Conservation (phyloP, 73 alveolate genomes). For the Paramecium octaurelia region DNA sequence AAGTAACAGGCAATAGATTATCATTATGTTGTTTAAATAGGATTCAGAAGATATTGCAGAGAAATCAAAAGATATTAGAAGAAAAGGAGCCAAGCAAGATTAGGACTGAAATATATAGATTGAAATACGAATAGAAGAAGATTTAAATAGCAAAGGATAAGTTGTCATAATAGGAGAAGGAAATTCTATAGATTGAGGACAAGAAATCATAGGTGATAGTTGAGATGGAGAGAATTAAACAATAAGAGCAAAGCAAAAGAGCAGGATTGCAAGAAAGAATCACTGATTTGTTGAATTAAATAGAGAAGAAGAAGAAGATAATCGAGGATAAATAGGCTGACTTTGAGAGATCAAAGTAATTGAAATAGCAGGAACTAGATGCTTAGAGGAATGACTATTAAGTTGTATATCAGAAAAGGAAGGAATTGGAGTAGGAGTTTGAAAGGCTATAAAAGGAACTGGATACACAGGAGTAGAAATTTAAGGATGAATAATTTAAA, state of each 20-base stretch:
- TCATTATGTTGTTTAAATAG: slow-evolving; percentile 90
- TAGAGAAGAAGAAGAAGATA: slow-evolving; percentile 74
- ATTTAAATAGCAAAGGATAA: slow-evolving; percentile 85
- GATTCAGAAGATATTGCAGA: slow-evolving; percentile 74
- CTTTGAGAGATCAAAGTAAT: slow-evolving; percentile 33
- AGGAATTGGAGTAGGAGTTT: slow-evolving; percentile 16
- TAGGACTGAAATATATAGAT: slow-evolving; percentile 88
- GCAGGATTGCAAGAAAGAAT: slow-evolving; percentile 76
- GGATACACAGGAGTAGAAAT: slow-evolving; percentile 14
- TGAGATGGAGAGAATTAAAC: slow-evolving; percentile 77
- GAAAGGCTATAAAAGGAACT: slow-evolving; percentile 37
- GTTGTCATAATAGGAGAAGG: slow-evolving; percentile 77
- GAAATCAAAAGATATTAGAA: slow-evolving; percentile 81
- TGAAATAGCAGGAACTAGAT: not conserved
- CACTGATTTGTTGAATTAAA: slow-evolving; percentile 70
- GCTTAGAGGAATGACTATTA: slow-evolving; percentile 35
- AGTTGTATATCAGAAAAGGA: slow-evolving; percentile 14
- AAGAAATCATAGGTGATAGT: slow-evolving; percentile 76
- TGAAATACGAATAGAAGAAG: slow-evolving; percentile 90
- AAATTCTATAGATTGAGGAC: slow-evolving; percentile 78
- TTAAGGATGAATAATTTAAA: slow-evolving; percentile 38
- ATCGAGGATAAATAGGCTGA: slow-evolving; percentile 68
- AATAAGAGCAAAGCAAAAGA: slow-evolving; percentile 80
- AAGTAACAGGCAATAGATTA: slow-evolving; percentile 89
- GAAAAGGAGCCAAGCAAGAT: slow-evolving; percentile 91